Evolutionary conservation across 805 yeast genomes (phyloP).

Genomic region (Starmerella riodocensis): DNA sequence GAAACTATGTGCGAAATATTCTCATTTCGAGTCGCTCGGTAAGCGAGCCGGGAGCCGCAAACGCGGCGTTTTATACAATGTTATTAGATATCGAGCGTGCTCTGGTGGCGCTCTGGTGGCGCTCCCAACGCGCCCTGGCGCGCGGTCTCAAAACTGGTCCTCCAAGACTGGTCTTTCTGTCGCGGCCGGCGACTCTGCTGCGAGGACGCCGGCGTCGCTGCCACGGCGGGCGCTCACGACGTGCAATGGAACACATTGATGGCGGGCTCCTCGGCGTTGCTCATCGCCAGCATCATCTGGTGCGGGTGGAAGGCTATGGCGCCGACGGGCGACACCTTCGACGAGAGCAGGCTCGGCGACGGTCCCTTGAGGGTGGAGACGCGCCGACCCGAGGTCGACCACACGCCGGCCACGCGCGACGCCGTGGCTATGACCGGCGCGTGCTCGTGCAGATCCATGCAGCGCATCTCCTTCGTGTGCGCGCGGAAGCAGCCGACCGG

Average conservation of each 20-base stretch:
- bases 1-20: too few relatives aligned
- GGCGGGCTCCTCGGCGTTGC: slow-evolving; percentile 27
- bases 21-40: too few relatives aligned
- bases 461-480: slow-evolving; percentile 41
- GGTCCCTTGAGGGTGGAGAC: slow-evolving; percentile 40
- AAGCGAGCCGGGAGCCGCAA: too few relatives aligned
- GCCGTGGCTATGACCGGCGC: slow-evolving; percentile 92
- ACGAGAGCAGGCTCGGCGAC: slow-evolving; percentile 25
- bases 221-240: neutral
- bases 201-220: too few relatives aligned
- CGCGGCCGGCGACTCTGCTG: too few relatives aligned
- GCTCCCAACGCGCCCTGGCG: too few relatives aligned
- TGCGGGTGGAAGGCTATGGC: slow-evolving; percentile 80
- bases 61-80: too few relatives aligned
- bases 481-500: slow-evolving; percentile 60
- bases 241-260: slow-evolving; percentile 13
- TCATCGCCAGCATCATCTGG: slow-evolving; percentile 80
- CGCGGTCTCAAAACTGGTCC: too few relatives aligned
- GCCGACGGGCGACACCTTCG: slow-evolving; percentile 39
- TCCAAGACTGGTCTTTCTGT: too few relatives aligned
- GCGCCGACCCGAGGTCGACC: slow-evolving; percentile 74
- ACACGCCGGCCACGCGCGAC: slow-evolving; percentile 59
- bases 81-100: too few relatives aligned
- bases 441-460: slow-evolving; percentile 82
- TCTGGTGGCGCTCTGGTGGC: too few relatives aligned